phyloP scores from a whole-genome alignment of 2,329 filamentous ascomycete genomes.

The Ascochyta lentis region DNA sequence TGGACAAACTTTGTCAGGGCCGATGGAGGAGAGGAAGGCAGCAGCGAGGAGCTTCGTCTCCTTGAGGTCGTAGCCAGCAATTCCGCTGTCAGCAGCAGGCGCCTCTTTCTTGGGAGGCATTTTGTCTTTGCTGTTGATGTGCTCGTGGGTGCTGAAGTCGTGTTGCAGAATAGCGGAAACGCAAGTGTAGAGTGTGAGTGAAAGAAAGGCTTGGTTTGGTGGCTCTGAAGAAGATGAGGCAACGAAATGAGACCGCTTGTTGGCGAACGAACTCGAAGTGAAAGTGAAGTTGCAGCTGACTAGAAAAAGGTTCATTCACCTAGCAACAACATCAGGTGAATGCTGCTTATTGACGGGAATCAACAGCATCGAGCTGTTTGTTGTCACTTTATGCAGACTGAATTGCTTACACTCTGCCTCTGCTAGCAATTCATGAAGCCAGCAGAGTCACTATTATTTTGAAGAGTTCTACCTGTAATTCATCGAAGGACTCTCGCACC shows the following conservation, averaged over 20 bases:
- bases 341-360: neutral
- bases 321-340: slow-evolving; percentile 8
- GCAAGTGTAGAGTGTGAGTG: neutral
- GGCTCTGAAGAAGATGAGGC: neutral
- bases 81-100: neutral
- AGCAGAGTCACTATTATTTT: neutral
- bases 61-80: slow-evolving; percentile 29
- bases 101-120: slow-evolving; percentile 36
- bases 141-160: neutral
- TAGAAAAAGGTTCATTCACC: neutral
- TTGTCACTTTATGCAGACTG: neutral
- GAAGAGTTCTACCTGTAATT: neutral
- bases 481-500: neutral
- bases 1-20: slow-evolving; percentile 36
- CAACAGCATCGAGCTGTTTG: neutral
- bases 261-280: neutral
- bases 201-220: neutral
- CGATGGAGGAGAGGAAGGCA: slow-evolving; percentile 36
- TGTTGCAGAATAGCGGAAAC: neutral
- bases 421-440: neutral
- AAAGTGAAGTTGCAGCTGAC: slow-evolving; percentile 11
- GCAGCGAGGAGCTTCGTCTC: slow-evolving; percentile 42
- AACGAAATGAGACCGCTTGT: neutral
- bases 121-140: slow-evolving; percentile 1
- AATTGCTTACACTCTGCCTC: neutral